Evolutionary conservation across 805 yeast species (phyloP).

Genomic region (Tanozyma kutaoensis): DNA sequence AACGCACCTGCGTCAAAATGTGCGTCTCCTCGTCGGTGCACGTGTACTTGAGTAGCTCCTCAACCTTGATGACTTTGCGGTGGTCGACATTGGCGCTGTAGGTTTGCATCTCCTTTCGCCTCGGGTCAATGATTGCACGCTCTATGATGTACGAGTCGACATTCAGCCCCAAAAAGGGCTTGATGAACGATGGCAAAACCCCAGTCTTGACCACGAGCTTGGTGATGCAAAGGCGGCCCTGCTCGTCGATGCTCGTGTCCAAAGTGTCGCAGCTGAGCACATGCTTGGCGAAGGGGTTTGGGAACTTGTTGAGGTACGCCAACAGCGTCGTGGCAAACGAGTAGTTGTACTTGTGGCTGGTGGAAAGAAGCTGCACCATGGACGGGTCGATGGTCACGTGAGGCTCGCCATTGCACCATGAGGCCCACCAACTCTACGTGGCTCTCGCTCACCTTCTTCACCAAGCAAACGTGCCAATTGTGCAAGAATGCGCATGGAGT

Average conservation of each 20-base stretch:
- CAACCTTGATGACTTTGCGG: conserved; percentile 60
- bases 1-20: conserved; percentile 49
- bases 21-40: conserved; percentile 17
- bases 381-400: too few relatives aligned
- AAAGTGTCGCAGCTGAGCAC: conserved; percentile 76
- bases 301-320: conserved; percentile 52
- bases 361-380: conserved; percentile 56
- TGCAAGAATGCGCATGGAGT: conserved; percentile 53
- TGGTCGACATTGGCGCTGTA: conserved; percentile 82
- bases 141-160: conserved; percentile 77
- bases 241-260: conserved; percentile 38
- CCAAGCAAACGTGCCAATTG: conserved; percentile 56
- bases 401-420: too few relatives aligned
- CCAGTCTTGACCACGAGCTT: conserved; percentile 70
- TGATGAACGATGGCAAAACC: conserved; percentile 65
- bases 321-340: conserved; percentile 62
- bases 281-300: conserved; percentile 75
- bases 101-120: conserved; percentile 14
- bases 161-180: conserved; percentile 52
- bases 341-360: conserved; percentile 42
- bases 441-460: conserved; percentile 42
- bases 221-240: conserved; percentile 60
- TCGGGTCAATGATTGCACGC: conserved; percentile 59
- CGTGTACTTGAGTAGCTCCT: conserved; percentile 54
- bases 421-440: too few relatives aligned